Evolutionary conservation across 2,329 filamentous ascomycete species (phyloP), one percentile per base, ranked within the genome.

Genomic region (Pyrenochaeta sp.): DNA sequence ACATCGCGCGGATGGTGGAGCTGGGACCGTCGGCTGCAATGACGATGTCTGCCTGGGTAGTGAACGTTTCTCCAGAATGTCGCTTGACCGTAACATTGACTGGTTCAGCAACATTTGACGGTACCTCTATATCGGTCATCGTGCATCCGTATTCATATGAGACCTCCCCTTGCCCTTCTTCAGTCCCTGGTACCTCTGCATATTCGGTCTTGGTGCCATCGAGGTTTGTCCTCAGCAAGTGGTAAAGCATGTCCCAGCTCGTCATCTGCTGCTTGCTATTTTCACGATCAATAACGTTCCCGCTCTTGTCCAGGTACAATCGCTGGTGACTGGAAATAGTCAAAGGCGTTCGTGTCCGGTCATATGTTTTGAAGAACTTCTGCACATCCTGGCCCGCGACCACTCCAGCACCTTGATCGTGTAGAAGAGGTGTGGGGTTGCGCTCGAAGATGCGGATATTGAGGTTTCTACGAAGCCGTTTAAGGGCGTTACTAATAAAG

Each of bases 231-330:
- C 71, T 61, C 8, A 73, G 48, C 0, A 74, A 40, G 36, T 72
- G 66, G 24, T 72, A 73, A 12, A 72, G 25, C 39, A 72, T 42
- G 46, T 71, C 72, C 69, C 71, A 73, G 53, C 71, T 73, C 3
- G 67, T 73, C 69, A 71, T 73, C 9, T 62, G 53, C 48, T 71
- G 65, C 30, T 62, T 57, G 12, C 12, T 64, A 12, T 68, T 52
- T 32, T 72, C 64, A 7, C 60, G 51, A 34, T 62, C 32, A 25
- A 72, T 71, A 0, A 66, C 37, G 5, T 63, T 58, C 9, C 69
- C 69, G 2, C 25, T 48, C 30, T 50, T 65, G 34, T 71, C 54
- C 13, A 73, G 62, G 48, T 72, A 70, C 22, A 67, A 42, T 9
- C 68, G 56, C 30, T 36, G 32, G 12, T 36, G 12, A 46, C 65